A percentile compares a stretch with the other conserved stretches of the same genome.
phyloP scores from a whole-genome alignment of 129 eudicot species.

The Arctium minus region DNA sequence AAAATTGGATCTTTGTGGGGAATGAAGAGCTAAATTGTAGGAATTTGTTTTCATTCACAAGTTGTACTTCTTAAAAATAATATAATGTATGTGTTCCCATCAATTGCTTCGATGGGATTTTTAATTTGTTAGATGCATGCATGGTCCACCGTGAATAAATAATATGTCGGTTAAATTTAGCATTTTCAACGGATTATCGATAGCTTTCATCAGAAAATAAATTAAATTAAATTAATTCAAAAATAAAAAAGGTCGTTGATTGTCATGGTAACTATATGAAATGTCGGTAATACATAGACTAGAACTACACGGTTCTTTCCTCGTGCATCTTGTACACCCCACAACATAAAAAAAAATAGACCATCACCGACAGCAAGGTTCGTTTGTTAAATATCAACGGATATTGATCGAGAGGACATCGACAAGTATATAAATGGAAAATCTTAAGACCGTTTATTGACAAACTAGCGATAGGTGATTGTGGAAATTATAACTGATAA shows the following conservation, averaged over 20 bases:
- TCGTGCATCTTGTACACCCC: background rate
- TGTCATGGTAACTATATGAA: background rate
- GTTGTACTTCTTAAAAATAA: background rate
- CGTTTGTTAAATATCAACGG: background rate
- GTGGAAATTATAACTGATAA: background rate
- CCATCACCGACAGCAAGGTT: background rate
- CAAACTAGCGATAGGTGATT: background rate
- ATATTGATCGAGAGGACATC: background rate
- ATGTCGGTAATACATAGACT: background rate
- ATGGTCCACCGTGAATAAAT: background rate
- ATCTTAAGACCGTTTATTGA: background rate
- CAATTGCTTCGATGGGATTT: background rate
- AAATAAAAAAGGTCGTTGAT: background rate
- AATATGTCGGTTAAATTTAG: background rate
- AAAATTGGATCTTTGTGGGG: background rate
- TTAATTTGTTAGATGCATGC: background rate
- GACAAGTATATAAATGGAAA: background rate
- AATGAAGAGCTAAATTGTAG: background rate
- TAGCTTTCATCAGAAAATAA: background rate
- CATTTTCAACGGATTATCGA: background rate
- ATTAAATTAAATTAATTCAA: too few species aligned
- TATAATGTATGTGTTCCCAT: background rate
- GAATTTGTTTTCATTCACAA: background rate
- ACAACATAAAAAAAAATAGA: background rate
- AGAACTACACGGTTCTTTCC: background rate